phyloP scores from a whole-genome alignment of 1,139 yeast species.

The Saccharomyces hybrid region DNA sequence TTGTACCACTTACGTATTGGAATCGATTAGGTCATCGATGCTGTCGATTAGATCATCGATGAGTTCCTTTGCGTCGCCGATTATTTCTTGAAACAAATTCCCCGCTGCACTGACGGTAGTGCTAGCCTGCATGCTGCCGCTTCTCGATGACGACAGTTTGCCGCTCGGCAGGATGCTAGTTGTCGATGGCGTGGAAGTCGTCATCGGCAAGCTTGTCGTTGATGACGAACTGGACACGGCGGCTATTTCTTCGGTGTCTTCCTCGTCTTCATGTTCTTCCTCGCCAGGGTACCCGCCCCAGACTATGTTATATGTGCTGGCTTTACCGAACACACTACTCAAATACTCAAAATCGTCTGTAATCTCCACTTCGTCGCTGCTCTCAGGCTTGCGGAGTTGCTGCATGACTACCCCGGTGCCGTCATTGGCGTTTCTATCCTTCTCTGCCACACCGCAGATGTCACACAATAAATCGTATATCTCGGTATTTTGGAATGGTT shows the following conservation, averaged over 20 bases:
- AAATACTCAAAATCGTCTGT: slow-evolving; percentile 11
- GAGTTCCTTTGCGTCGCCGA: slow-evolving; percentile 15
- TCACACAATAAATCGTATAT: slow-evolving; percentile 72
- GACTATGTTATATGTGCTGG: slow-evolving; percentile 18
- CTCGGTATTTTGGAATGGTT: slow-evolving; percentile 66
- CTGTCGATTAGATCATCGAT: slow-evolving; percentile 13
- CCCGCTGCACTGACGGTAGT: background rate
- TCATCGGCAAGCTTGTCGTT: slow-evolving; percentile 10
- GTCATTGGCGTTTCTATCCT: slow-evolving; percentile 8
- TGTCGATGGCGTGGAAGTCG: background rate
- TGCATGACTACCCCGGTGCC: slow-evolving; percentile 1
- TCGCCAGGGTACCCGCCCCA: slow-evolving; percentile 17
- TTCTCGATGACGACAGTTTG: background rate
- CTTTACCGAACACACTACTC: slow-evolving; percentile 8
- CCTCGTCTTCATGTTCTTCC: slow-evolving; percentile 8
- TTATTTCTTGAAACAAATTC: slow-evolving; percentile 11
- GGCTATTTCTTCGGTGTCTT: slow-evolving; percentile 10
- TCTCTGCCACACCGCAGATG: slow-evolving; percentile 40
- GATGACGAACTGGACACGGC: background rate
- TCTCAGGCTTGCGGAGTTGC: background rate
- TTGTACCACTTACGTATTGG: background rate
- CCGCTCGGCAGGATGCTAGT: background rate
- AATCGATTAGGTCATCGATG: background rate
- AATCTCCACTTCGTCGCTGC: background rate
- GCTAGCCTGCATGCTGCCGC: background rate